Base-by-base conservation (phyloP, 768 basidiomycete species). In the Lactarius tabidus region DNA sequence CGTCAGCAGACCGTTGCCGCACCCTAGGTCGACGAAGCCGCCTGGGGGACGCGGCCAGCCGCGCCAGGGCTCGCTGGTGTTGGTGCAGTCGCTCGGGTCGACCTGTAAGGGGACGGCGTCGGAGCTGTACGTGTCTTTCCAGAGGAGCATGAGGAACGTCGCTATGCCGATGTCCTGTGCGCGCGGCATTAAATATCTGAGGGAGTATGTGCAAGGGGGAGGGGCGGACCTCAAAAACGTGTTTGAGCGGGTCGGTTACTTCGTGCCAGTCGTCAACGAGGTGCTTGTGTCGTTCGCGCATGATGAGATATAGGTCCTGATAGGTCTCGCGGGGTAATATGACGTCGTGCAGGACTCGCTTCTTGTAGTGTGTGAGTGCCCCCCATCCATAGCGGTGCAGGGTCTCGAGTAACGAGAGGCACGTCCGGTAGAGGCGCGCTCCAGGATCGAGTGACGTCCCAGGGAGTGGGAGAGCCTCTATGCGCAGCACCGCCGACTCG, bases 21-120 rank as follows among this genome's bases (percentile, higher is more conserved):
- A 93, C 82, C 96, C 96, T 10, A 97, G 80, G 73, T 98, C 96
- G 45, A 95, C 73, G 70, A 97, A 98, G 7, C 95, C 95, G 0
- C 85, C 86, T 0, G 85, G 82, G 0, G 95, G 94, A 18, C 87
- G 86, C 1, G 89, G 84, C 92, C 93, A 94, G 4, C 70, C 69
- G 59, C 76, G 82, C 90, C 91, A 92, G 0, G 88, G 85, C 33
- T 77, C 73, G 35, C 75, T 72, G 38, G 3, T 20, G 57, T 45
- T 10, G 14, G 62, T 35, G 9, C 23, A 5, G 45, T 15, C 36
- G 10, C 62, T 10, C 9, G 45, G 2, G 23, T 23, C 55, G n/a
- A 15, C 14, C 10, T 23, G n/a, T 5, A 3, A 10, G 12, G 43
- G 55, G 39, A 58, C 23, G 31, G 63, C 57, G 28, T 43, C 45